These are phyloP conservation scores for Suillus fuscotomentosus DNA, from an alignment of 768 basidiomycete genomes.

Conservation along the genomic window DNA sequence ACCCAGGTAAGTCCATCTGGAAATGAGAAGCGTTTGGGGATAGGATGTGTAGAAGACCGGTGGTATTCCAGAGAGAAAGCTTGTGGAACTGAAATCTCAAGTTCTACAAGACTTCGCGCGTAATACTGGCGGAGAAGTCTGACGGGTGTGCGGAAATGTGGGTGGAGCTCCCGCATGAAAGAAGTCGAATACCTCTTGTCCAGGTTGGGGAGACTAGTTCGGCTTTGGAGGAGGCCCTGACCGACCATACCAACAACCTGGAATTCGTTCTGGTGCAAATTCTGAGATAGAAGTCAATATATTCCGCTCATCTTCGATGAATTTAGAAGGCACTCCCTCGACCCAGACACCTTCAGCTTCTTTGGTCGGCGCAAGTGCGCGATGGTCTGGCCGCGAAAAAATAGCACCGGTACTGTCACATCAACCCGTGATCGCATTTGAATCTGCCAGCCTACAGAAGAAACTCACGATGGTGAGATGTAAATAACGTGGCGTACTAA, in stretches of 20 bases:
- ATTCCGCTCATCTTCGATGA: constrained; percentile 29
- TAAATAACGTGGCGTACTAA: constrained; percentile 30
- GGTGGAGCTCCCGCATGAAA: constrained; percentile 67
- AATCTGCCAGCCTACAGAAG: neutral
- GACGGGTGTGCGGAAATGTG: constrained; percentile 57
- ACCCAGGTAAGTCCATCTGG: constrained; percentile 71
- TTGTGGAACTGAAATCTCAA: constrained; percentile 43
- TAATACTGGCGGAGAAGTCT: constrained; percentile 43
- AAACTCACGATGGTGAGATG: constrained; percentile 20
- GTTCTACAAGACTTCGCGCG: constrained; percentile 44
- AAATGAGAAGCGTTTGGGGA: constrained; percentile 53
- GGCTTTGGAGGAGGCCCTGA: constrained; percentile 34
- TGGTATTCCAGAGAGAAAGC: constrained; percentile 72
- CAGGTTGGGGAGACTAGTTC: constrained; percentile 36
- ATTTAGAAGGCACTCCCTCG: constrained; percentile 23
- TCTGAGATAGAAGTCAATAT: constrained; percentile 29
- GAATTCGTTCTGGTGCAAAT: constrained; percentile 43
- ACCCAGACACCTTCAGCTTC: constrained; percentile 31
- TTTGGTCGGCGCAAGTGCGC: constrained; percentile 8
- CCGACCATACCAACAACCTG: constrained; percentile 59
- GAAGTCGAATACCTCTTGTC: constrained; percentile 53
- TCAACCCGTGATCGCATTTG: neutral
- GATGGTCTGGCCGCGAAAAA: constrained; percentile 20
- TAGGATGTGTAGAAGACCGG: constrained; percentile 47
- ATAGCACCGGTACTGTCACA: constrained; percentile 11